Evolutionary conservation across 202 grass and related monocot genomes (phyloP).

Genomic region (Zoysia matrella): DNA sequence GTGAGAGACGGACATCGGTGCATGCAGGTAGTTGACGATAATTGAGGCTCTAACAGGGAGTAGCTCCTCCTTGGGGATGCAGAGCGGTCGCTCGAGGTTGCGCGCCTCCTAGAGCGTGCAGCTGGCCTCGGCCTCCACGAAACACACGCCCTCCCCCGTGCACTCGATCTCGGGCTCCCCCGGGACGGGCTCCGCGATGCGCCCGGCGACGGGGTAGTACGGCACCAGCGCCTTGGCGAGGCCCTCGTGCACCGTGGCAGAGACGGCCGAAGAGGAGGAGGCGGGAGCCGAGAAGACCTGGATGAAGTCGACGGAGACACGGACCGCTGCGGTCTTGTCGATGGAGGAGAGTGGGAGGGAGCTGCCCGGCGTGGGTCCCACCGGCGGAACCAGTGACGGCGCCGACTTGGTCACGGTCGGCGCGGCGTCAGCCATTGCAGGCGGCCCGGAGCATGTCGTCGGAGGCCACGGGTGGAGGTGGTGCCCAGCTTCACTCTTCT

Average conservation of each 20-base stretch:
- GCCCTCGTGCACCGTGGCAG: conserved; percentile 51
- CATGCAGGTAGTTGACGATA: too few species aligned
- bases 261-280: background rate
- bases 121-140: conserved; percentile 4
- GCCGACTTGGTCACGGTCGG: conserved; percentile 61
- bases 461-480: background rate
- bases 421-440: conserved; percentile 22
- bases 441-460: conserved; percentile 15
- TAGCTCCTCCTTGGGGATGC: conserved; percentile 65
- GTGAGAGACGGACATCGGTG: too few species aligned
- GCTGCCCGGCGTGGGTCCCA: conserved; percentile 43
- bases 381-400: conserved; percentile 50
- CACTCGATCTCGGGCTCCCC: conserved; percentile 65
- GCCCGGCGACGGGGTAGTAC: conserved; percentile 75
- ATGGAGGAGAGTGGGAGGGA: conserved; percentile 80
- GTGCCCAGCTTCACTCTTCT: background rate
- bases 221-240: conserved; percentile 64
- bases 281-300: conserved; percentile 48
- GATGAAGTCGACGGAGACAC: conserved; percentile 85
- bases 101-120: conserved; percentile 63
- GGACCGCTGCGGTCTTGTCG: conserved; percentile 58
- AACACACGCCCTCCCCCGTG: conserved; percentile 64
- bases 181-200: conserved; percentile 50
- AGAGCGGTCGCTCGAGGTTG: conserved; percentile 60
- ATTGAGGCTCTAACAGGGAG: background rate